A percentile compares a stretch with the other conserved stretches of the same genome.
These are phyloP conservation scores for Rhodotorula sp. DNA, from an alignment of 1,284 basidiomycete species.

Conservation along the genomic window DNA sequence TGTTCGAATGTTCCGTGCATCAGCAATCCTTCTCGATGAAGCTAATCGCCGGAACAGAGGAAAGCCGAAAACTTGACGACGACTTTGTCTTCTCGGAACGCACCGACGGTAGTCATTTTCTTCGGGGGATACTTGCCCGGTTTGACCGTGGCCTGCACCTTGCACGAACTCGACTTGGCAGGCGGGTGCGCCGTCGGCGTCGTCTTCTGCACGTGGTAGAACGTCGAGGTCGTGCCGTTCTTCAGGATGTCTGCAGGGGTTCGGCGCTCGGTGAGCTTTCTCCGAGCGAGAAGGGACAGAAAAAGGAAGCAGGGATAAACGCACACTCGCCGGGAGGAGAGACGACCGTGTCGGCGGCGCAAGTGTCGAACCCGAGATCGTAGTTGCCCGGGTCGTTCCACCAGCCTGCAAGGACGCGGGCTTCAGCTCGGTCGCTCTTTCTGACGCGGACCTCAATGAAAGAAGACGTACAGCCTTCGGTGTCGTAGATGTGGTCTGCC, in stretches of 20 bases:
- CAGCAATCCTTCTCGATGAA: too few species aligned
- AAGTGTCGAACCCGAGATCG: constrained; percentile 57
- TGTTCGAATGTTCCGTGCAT: too few species aligned
- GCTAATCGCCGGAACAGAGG: not conserved
- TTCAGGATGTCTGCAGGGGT: constrained; percentile 10
- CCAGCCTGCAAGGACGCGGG: constrained; percentile 9
- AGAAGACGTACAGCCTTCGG: constrained; percentile 52
- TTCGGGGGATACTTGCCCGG: constrained; percentile 14
- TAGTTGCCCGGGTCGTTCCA: constrained; percentile 58
- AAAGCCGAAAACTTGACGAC: not conserved
- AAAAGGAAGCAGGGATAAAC: too few species aligned
- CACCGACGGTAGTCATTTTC: not conserved
- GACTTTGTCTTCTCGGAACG: too few species aligned
- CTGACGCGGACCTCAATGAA: too few species aligned
- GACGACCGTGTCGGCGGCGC: constrained; percentile 55
- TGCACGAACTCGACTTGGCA: constrained; percentile 52
- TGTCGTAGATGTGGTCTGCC: constrained; percentile 39
- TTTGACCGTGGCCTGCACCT: constrained; percentile 52
- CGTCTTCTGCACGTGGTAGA: constrained; percentile 52
- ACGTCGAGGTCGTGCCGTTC: constrained; percentile 36
- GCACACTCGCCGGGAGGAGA: constrained; percentile 59
- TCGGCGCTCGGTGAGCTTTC: not conserved
- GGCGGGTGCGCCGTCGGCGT: constrained; percentile 59
- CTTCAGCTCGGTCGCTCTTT: not conserved
- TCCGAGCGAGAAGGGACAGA: too few species aligned